Evolutionary conservation across 352 stramenopile genomes (phyloP).

Genomic region (Pythium monospermum): DNA sequence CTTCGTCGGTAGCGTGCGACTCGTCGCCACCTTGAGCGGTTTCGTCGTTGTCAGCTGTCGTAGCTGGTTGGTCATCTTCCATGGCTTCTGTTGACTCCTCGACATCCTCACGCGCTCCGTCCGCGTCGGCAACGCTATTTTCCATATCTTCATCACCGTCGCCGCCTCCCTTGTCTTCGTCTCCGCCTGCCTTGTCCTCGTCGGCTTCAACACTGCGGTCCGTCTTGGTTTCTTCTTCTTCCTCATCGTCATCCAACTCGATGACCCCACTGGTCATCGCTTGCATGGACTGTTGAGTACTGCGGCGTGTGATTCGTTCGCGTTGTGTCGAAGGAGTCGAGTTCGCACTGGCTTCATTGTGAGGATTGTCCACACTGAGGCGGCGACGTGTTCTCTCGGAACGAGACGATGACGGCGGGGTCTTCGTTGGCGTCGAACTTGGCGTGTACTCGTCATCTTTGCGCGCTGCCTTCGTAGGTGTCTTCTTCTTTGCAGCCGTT

Average conservation of each 20-base stretch:
- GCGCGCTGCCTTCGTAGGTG: slow-evolving; percentile 1
- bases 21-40: background rate
- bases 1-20: background rate
- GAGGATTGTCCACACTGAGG: background rate
- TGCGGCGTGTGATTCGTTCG: slow-evolving; percentile 14
- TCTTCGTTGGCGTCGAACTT: slow-evolving; percentile 9
- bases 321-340: slow-evolving; percentile 2
- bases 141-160: background rate
- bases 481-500: slow-evolving; percentile 26
- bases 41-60: background rate
- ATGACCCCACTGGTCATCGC: slow-evolving; percentile 37
- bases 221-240: slow-evolving; percentile 34
- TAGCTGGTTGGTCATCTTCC: background rate
- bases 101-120: background rate
- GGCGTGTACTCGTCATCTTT: slow-evolving; percentile 17
- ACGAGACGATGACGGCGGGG: slow-evolving; percentile 1
- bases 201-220: slow-evolving; percentile 16
- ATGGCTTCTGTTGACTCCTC: background rate
- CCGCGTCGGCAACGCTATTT: background rate
- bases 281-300: slow-evolving; percentile 21
- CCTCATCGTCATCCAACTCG: slow-evolving; percentile 87
- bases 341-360: background rate
- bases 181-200: background rate
- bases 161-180: background rate
- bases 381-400: slow-evolving; percentile 8